Base-by-base conservation (phyloP, 768 basidiomycete genomes). In the Hemileccinum impolitum region DNA sequence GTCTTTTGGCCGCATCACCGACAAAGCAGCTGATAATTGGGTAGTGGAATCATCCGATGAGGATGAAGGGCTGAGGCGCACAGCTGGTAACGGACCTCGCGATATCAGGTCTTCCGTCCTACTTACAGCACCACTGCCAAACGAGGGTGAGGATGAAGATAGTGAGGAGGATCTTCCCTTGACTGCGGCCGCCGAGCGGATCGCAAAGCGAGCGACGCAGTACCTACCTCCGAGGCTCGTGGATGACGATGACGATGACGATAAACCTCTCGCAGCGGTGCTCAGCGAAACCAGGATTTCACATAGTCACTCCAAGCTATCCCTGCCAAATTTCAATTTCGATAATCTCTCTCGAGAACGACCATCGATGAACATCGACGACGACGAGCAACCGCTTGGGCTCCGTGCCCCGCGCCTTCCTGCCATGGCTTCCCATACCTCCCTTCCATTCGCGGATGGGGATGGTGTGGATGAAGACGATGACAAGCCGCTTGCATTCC, bases 141-240 rank as follows among this genome's bases (percentile, higher is more conserved):
- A 41, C 17, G 23, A 19, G 19, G 39, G 9, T 18, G 60, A 57
- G 15, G 77, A 74, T 43, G 76, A 76, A 17, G 80, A 82, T 53
- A 87, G 86, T 52, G 90, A 90, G 45, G 90, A 92, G 55, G 90
- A 93, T 68, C 56, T 90, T 37, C 91, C 91, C 3, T 73, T 93
- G 9, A 80, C 82, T 21, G 79, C 78, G 3, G 79, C 85, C 8
- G 70, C 82, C n/a, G 71, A 73, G 47, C 78, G 79, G 31, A 80
- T 75, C n/a, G 68, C 69, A 18, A 75, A 75, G 50, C 78, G 81
- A 40, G 71, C 66, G 21, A 70, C 67, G 10, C 57, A 68, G 31
- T 48, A 58, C 31, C 53, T 60, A 51, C 61, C 59, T 19, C 30
- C 56, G 32, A 39, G 35, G 19, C 35, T 49, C 44, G 28, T 44